Base-by-base conservation (phyloP, 345 rosid genomes). In the Tarenaya hassleriana region DNA sequence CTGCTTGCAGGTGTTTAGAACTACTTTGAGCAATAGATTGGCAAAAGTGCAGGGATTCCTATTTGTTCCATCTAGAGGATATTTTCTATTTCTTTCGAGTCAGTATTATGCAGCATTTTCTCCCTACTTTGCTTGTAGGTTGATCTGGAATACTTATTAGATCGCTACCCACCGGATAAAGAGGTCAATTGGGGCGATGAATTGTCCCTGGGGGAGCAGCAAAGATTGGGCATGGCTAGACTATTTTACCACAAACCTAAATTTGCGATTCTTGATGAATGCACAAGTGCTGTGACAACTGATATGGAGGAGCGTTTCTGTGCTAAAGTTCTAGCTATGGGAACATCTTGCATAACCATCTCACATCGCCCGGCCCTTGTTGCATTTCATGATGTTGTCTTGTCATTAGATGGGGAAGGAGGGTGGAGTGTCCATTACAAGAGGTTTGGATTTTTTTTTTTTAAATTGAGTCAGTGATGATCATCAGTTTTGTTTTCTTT, bases 221-320 rank as follows among this genome's bases (percentile, higher is more conserved):
- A 92, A 66, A 83, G 95, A 65, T 69, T 92, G 67, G 99, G 99
- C 55, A 92, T 92, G 97, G 99, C 99, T 47, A 80, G 99, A 64
- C 63, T 92, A 53, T 92, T 92, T 69, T 92, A 86, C 62, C 99
- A 92, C 74, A 92, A 73, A 73, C 99, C 99, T 61, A 92, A 81
- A 64, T 92, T 92, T 88, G 99, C 99, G 56, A 92, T 92, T 77
- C 97, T 92, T 71, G 99, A 92, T 70, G 99, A 92, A 72, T 92
- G 99, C 78, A 92, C 99, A 41, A 92, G 99, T 78, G 99, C 99
- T 58, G 99, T 92, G 60, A 88, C 99, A 18, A 92, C 95, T 34
- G 99, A 83, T 68, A 92, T 92, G 99, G 99, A 92, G 73, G 95
- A 92, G 69, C 83, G 97, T 6, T 92, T 92, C 66, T 91, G 95